Base-by-base conservation (phyloP, 371 early-diverging fungal species). In the Syncephalastrum monosporum region DNA sequence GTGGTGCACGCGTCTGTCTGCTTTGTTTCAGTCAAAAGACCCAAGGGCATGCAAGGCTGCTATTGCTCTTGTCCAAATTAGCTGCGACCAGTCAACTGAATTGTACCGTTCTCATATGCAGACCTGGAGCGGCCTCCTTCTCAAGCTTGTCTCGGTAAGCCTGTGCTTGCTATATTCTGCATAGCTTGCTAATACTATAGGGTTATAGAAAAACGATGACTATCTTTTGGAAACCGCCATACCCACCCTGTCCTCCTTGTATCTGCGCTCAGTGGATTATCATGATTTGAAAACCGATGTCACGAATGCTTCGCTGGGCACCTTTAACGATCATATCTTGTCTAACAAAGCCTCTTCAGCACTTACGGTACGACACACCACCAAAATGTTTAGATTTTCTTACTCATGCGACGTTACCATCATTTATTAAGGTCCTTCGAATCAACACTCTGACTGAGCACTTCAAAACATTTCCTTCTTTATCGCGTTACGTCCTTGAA, bases 1-100 rank as follows among this genome's bases (percentile, higher is more conserved):
- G 64, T 86, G 87, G 87, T 64, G 69, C 8, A 70, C 72, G 50
- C 79, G 87, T 24, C 54, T 86, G 21, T 79, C 81, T 63, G 67
- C 84, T 0, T 58, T 86, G 42, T 61, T 84, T 14, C 81, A 82
- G 44, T 86, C 87, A 2, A 82, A 82, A 46, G 67, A 71, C 29
- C 57, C 66, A 2, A 59, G 77, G 15, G 79, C 79, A 16, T 79
- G 82, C 6, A 83, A 79, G 79, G 82, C 83, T 16, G 84, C 75
- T 4, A 72, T 83, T 8, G 67, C 63, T 19, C 72, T 83, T 50
- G 65, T 86, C 8, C 64, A 69, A 38, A 62, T 74, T 17, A 81
- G 84, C 1, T 78, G 79, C 33, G 79, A 83, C 44, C 82, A 82
- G 59, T 82, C 82, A 10, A 59, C 61, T 19, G 47, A 56, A 13